Evolutionary conservation across 176 grass and related monocot genomes (phyloP), one percentile per base, ranked within the genome.

Genomic region (Eleusine coracana): DNA sequence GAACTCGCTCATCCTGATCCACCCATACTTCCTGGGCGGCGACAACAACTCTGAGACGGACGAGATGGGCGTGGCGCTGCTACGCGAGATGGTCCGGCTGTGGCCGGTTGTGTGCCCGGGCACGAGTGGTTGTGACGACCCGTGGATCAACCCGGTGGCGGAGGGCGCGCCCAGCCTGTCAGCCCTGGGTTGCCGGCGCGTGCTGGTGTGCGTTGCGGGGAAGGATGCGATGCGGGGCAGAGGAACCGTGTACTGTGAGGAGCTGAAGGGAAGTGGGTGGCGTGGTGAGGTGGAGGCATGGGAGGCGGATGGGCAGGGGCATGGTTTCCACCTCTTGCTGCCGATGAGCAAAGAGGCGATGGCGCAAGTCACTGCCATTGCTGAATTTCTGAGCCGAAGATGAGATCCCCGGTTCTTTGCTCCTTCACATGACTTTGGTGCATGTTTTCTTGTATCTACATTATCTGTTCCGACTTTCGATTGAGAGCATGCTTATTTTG

Each of bases 1-100:
- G 40, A 46, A 45, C 20, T 81, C 88, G 3, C 74, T 89, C 45
- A 55, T 90, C 27, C 46, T 95, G 48, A 80, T 95, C 56, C 91
- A 98, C 14, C 96, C 96, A 21, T 95, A 91, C 51, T 91, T 98
- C 74, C 61, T 89, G 21, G 92, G 87, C 4, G 87, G 80, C 29
- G 34, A 89, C 10, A 68, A 71, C 10, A 68, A 71, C 81, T 81
- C 86, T 3, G 86, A 85, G 62, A 83, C 91, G 0, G 88, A 93
- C 61, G 76, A 63, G 52, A 76, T 83, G 63, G 73, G 80, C 78
- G 37, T 52, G 3, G 85, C 74, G 23, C 59, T 89, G 83, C 49
- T 58, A 12, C 69, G 56, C 8, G 78, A 87, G 49, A 50, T 87
- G 25, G 56, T 76, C 40, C 64, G 65, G 17, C 8, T 94, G 64